phyloP scores from a whole-genome alignment of 2,329 filamentous ascomycete species.

The Colletotrichum kahawae region DNA sequence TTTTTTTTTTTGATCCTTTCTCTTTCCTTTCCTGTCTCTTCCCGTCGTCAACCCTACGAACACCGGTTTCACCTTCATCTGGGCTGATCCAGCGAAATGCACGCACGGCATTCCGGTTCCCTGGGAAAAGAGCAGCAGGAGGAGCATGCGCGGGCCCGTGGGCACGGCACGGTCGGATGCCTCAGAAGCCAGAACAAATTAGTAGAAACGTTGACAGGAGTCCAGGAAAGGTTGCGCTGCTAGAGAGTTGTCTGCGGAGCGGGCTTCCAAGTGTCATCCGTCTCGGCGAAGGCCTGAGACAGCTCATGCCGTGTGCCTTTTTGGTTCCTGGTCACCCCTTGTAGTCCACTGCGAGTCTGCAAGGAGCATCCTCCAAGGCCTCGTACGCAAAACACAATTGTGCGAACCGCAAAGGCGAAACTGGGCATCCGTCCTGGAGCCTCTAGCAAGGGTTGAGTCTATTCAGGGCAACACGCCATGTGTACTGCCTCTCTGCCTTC shows the following conservation, averaged over 20 bases:
- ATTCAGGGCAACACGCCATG: not conserved
- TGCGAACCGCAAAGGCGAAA: not conserved
- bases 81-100: not conserved
- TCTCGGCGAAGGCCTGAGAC: constrained; percentile 1
- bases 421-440: not conserved
- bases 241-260: not conserved
- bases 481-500: not conserved
- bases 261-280: not conserved
- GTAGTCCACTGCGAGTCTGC: not conserved
- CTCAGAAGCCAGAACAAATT: not conserved
- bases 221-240: not conserved
- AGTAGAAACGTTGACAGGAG: constrained; percentile 19
- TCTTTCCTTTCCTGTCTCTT: not conserved
- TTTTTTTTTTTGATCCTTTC: not conserved
- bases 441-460: not conserved
- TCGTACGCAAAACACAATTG: not conserved
- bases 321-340: not conserved
- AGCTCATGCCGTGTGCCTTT: not conserved
- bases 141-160: constrained; percentile 2
- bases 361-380: not conserved
- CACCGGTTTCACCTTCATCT: constrained; percentile 15
- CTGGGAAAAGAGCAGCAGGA: not conserved
- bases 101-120: constrained; percentile 12
- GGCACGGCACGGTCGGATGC: constrained; percentile 3
- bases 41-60: not conserved